Evolutionary conservation across 1,284 basidiomycete species (phyloP).

Genomic region (Microbotryum saponariae): DNA sequence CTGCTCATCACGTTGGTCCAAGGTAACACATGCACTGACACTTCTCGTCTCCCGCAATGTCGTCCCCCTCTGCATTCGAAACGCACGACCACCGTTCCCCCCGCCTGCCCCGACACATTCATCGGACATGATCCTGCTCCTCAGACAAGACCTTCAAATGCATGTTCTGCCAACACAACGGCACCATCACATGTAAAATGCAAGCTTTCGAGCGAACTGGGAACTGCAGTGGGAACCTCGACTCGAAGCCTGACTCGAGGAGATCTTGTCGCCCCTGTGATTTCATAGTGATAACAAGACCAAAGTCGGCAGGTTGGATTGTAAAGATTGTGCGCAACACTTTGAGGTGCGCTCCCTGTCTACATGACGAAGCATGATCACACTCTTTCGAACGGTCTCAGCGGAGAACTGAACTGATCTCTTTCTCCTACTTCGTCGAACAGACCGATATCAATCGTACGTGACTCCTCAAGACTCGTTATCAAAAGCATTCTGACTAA

Average conservation of each 20-base stretch:
- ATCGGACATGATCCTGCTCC: neutral
- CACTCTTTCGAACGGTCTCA: too few species aligned
- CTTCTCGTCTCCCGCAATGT: neutral
- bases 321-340: constrained; percentile 41
- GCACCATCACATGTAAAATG: constrained; percentile 42
- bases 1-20: too few species aligned
- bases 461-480: neutral
- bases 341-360: constrained; percentile 27
- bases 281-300: constrained; percentile 39
- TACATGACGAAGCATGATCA: too few species aligned
- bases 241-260: too few species aligned
- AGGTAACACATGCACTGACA: neutral
- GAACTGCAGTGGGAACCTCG: too few species aligned
- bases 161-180: constrained; percentile 43
- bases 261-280: neutral
- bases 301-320: constrained; percentile 40
- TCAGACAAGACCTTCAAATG: constrained; percentile 43
- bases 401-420: neutral
- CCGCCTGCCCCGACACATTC: neutral
- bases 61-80: neutral
- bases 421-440: constrained; percentile 21
- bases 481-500: too few species aligned
- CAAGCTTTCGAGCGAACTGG: constrained; percentile 18
- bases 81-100: neutral
- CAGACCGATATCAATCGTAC: constrained; percentile 37